phyloP scores from a whole-genome alignment of 352 stramenopile species.

The Phytopythium ostracodes region DNA sequence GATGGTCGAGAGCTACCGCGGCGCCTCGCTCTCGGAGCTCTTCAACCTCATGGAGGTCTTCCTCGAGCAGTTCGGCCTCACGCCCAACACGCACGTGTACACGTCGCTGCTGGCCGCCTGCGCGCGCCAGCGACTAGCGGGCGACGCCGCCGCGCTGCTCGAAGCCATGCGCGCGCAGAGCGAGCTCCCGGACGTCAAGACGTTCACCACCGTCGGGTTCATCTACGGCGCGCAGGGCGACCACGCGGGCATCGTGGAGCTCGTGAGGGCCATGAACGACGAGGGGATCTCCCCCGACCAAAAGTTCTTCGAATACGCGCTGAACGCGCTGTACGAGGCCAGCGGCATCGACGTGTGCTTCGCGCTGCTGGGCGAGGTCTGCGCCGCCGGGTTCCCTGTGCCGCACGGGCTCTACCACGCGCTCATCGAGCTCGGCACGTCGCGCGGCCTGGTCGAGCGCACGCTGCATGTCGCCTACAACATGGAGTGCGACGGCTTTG shows the following conservation, averaged over 20 bases:
- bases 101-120: constrained; percentile 72
- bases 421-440: constrained; percentile 55
- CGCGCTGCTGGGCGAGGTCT: constrained; percentile 52
- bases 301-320: constrained; percentile 59
- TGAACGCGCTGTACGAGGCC: constrained; percentile 49
- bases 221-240: constrained; percentile 57
- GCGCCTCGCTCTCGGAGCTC: constrained; percentile 54
- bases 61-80: constrained; percentile 39
- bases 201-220: constrained; percentile 64
- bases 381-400: constrained; percentile 31
- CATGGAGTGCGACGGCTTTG: constrained; percentile 79
- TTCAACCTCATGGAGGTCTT: constrained; percentile 72
- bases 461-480: constrained; percentile 76
- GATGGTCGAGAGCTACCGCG: constrained; percentile 66
- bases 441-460: constrained; percentile 53
- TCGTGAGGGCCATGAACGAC: constrained; percentile 47
- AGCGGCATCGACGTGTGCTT: constrained; percentile 76
- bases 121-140: constrained; percentile 46
- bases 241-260: constrained; percentile 31
- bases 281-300: constrained; percentile 34
- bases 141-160: constrained; percentile 51
- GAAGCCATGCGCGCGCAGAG: constrained; percentile 44
- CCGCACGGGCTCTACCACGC: constrained; percentile 56
- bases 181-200: constrained; percentile 52
- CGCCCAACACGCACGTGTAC: constrained; percentile 66